Evolutionary conservation across 192 early-diverging fungal species (phyloP), one percentile per base, ranked within the genome.

Genomic region (Podochytrium sp.): DNA sequence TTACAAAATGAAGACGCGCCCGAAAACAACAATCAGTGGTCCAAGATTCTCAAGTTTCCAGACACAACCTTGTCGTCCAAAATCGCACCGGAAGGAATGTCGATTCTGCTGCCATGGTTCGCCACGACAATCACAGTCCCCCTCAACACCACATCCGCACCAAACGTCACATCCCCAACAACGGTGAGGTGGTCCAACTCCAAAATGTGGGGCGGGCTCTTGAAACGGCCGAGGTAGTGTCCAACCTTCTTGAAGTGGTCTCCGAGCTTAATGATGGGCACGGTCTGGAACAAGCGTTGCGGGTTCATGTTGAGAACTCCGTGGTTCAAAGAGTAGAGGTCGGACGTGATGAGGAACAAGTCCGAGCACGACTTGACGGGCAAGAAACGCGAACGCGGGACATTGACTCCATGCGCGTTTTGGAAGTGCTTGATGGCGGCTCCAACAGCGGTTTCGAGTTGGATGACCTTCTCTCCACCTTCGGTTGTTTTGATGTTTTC

Each of bases 41-140:
- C 87, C 51, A 88, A 70, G 62, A 88, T 88, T 53, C 95, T 92
- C 30, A 99, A 85, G 76, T 97, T 96, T 52, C 97, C 97, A 68
- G 94, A 93, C 27, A 99, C 95, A 23, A 99, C 95, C 89, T 99
- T 99, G 86, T 99, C 96, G 75, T 99, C 94, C 50, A 99, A 84
- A 65, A 97, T 91, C 29, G 95, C 85, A 43, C 95, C 93, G 3
- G 93, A 91, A 23, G 98, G 95, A 70, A 99, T 97, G 80, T 98
- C 96, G 73, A 98, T 99, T 62, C 95, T 90, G n/a, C 83, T 85
- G n/a, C 98, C 98, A 64, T 94, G 90, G 86, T 97, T 99, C 37
- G 98, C 95, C 23, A 99, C 98, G 80, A 99, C 98, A 58, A 99
- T 99, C 40, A 99, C 98, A 4, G 98, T 98, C 55, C 97, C 85